Conservation (phyloP, 2,329 filamentous ascomycete species). For the Colletotrichum kahawae region DNA sequence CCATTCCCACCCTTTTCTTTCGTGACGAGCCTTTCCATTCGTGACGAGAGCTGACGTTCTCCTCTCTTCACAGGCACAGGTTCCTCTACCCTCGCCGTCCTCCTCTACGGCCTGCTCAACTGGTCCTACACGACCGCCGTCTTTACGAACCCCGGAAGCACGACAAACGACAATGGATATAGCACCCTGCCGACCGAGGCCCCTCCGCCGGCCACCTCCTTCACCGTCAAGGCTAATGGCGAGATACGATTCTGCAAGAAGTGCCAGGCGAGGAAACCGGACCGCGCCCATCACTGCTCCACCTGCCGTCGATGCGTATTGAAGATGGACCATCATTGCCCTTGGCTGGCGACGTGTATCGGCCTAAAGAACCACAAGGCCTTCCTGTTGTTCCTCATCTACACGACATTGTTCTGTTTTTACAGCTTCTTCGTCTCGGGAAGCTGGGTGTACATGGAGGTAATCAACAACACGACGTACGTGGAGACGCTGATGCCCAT, state of each 20-base stretch:
- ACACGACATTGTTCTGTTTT: constrained; percentile 86
- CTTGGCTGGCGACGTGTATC: constrained; percentile 96
- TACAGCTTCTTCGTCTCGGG: constrained; percentile 78
- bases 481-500: constrained; percentile 82
- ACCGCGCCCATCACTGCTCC: constrained; percentile 95
- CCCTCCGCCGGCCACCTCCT: constrained; percentile 66
- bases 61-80: constrained; percentile 47
- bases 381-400: constrained; percentile 90
- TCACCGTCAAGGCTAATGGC: constrained; percentile 92
- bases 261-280: constrained; percentile 91
- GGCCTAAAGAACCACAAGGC: constrained; percentile 95
- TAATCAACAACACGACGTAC: constrained; percentile 73
- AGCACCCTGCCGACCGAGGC: constrained; percentile 80
- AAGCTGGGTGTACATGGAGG: constrained; percentile 84
- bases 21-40: constrained; percentile 20
- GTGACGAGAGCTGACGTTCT: constrained; percentile 22
- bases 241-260: constrained; percentile 95
- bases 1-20: constrained; percentile 9
- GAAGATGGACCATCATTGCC: constrained; percentile 99
- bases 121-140: constrained; percentile 92
- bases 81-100: constrained; percentile 67
- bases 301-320: constrained; percentile 92
- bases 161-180: constrained; percentile 71
- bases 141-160: constrained; percentile 86
- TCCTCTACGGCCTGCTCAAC: constrained; percentile 80